A percentile compares a stretch with the other conserved stretches of the same genome.
These are phyloP conservation scores for Laguncularia racemosa DNA, from an alignment of 345 rosid genomes.

Conservation along the genomic window DNA sequence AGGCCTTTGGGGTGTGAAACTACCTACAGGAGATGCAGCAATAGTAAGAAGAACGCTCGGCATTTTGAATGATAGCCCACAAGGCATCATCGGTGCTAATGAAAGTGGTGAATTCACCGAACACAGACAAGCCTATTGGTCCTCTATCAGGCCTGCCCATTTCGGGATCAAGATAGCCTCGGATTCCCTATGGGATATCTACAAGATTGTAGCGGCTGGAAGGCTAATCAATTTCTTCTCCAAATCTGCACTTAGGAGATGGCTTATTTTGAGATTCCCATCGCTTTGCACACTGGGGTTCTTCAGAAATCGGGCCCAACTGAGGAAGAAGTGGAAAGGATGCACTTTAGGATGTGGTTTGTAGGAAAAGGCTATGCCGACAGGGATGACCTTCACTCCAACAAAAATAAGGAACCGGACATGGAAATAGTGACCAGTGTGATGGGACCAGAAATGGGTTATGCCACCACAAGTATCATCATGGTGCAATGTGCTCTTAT, in stretches of 20 bases:
- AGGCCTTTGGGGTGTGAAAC: conserved; percentile 60
- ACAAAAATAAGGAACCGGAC: conserved; percentile 23
- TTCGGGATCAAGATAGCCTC: conserved; percentile 61
- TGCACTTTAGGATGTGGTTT: conserved; percentile 76
- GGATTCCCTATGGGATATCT: conserved; percentile 42
- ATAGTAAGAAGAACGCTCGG: conserved; percentile 68
- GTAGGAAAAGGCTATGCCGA: conserved; percentile 59
- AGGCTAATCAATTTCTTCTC: too few relatives aligned
- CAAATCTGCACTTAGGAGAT: conserved; percentile 36
- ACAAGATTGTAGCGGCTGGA: conserved; percentile 4
- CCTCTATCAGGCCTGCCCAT: conserved; percentile 53
- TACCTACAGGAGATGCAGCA: conserved; percentile 67
- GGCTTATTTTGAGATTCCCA: conserved; percentile 65
- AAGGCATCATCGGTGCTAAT: conserved; percentile 49
- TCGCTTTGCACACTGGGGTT: conserved; percentile 63
- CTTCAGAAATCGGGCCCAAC: conserved; percentile 66
- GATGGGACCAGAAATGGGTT: conserved; percentile 73
- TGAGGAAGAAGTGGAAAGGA: conserved; percentile 62
- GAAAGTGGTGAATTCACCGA: conserved; percentile 44
- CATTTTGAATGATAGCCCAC: conserved; percentile 48
- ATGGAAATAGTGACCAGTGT: conserved; percentile 53
- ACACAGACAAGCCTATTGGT: conserved; percentile 59
- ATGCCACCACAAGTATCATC: conserved; percentile 50
- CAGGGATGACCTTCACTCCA: conserved; percentile 1
- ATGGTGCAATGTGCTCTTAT: conserved; percentile 56